Evolutionary conservation across 1,284 basidiomycete genomes (phyloP), one percentile per base, ranked within the genome.

Genomic region (Heterobasidion occidentale): DNA sequence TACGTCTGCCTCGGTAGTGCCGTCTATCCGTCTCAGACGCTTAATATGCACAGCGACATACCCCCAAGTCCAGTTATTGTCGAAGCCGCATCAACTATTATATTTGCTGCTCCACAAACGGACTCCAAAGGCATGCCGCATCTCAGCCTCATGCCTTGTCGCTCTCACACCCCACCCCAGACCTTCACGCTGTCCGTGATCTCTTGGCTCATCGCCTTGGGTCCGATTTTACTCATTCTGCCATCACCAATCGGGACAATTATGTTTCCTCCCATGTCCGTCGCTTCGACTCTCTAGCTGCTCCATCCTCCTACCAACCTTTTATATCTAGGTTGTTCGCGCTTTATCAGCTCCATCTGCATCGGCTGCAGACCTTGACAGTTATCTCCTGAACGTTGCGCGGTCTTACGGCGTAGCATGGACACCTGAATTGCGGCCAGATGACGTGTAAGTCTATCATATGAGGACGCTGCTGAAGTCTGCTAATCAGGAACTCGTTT

Each of bases 1-100:
- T 83, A 54, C 52, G 71, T 60, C 8, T 45, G 14, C 17, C 45
- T 14, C 56, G 38, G 34, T 54, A 33, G 12, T 51, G 12, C 46
- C 46, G 20, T 53, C 20, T 27, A 36, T 36, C 46, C 20, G n/a
- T 27, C 42, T 33, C n/a, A 53, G 14, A 27, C 17, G 20, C 14
- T n/a, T 11, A 12, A 36, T 46, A 34, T 45, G 11, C 14, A 19
- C 48, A 79, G 77, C 60, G 61, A 65, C 46, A 59, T 42, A 12
- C 38, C 68, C 49, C 75, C 73, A 49, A 82, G 77, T 52, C 79
- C 82, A 5, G 64, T 71, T 46, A 65, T 84, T 12, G 64, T 79
- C 17, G 86, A 89, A 67, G 86, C 87, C 34, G 79, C 79, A 19
- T 81, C 83, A 6, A 86, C 77, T 56, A 77, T 90, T 58, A 81